Evolutionary conservation across 2,329 filamentous ascomycete genomes (phyloP).

Genomic region (Penicillium sp.): DNA sequence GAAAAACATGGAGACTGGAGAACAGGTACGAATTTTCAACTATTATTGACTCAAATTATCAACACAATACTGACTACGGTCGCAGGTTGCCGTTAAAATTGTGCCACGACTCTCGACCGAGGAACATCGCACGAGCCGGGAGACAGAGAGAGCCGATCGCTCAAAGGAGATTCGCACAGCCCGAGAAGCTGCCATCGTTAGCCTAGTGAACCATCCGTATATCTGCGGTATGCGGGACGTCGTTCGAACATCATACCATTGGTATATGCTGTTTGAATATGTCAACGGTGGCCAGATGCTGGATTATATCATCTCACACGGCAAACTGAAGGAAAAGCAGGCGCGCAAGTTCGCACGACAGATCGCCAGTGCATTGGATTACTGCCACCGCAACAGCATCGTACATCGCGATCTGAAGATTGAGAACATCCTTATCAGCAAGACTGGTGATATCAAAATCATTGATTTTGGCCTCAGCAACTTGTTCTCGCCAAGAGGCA

Average conservation of each 20-base stretch:
- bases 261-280: slow-evolving; percentile 99
- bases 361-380: slow-evolving; percentile 93
- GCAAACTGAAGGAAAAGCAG: slow-evolving; percentile 95
- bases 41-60: not conserved
- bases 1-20: slow-evolving; percentile 81
- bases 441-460: slow-evolving; percentile 98
- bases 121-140: slow-evolving; percentile 68
- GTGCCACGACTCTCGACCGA: slow-evolving; percentile 87
- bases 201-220: slow-evolving; percentile 87
- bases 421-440: slow-evolving; percentile 98
- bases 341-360: slow-evolving; percentile 96
- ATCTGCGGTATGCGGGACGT: slow-evolving; percentile 96
- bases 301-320: slow-evolving; percentile 98
- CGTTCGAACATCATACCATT: slow-evolving; percentile 93
- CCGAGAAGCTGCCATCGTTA: slow-evolving; percentile 93
- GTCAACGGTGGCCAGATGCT: slow-evolving; percentile 99
- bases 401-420: slow-evolving; percentile 98
- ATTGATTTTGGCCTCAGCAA: slow-evolving; percentile 99
- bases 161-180: slow-evolving; percentile 96
- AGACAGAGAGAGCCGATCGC: slow-evolving; percentile 87
- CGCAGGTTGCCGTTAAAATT: slow-evolving; percentile 91
- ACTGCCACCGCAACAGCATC: slow-evolving; percentile 97
- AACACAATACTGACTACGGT: not conserved
- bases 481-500: slow-evolving; percentile 78
- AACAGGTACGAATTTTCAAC: slow-evolving; percentile 63